phyloP scores from a whole-genome alignment of 441 rosid genomes.

The Populus tomentosa region DNA sequence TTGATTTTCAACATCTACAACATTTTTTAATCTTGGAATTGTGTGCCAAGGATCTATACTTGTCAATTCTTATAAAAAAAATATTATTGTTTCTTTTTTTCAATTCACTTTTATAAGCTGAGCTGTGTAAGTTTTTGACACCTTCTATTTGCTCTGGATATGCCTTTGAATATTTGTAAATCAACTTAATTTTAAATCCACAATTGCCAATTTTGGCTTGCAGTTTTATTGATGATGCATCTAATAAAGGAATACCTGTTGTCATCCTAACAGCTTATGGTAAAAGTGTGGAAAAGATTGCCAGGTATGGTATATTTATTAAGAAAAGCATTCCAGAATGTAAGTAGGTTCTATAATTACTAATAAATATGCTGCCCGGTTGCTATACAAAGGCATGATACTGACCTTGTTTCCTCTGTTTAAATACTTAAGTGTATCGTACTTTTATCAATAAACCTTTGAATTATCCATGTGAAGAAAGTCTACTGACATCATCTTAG shows the following conservation, averaged over 20 bases:
- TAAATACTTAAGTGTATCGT: not conserved
- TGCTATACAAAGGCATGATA: not conserved
- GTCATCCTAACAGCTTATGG: conserved; percentile 54
- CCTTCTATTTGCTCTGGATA: not conserved
- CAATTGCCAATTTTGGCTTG: conserved; percentile 19
- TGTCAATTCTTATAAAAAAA: not conserved
- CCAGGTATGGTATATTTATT: conserved; percentile 48
- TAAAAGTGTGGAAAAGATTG: conserved; percentile 66
- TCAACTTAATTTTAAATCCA: not conserved
- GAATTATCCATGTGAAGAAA: not conserved
- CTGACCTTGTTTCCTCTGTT: not conserved
- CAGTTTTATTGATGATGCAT: conserved; percentile 77
- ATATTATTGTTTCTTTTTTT: not conserved
- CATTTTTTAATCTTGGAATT: too few relatives aligned
- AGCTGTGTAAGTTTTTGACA: not conserved
- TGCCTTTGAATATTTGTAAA: not conserved
- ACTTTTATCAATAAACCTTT: not conserved
- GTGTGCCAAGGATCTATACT: not conserved
- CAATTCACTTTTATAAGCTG: not conserved
- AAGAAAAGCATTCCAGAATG: not conserved
- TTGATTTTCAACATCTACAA: not conserved
- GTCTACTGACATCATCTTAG: not conserved
- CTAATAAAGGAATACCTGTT: conserved; percentile 51
- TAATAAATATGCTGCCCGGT: not conserved
- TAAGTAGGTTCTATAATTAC: not conserved